These are phyloP conservation scores for Penicillium sp. DNA, from an alignment of 2,329 filamentous ascomycete species.

Conservation along the genomic window DNA sequence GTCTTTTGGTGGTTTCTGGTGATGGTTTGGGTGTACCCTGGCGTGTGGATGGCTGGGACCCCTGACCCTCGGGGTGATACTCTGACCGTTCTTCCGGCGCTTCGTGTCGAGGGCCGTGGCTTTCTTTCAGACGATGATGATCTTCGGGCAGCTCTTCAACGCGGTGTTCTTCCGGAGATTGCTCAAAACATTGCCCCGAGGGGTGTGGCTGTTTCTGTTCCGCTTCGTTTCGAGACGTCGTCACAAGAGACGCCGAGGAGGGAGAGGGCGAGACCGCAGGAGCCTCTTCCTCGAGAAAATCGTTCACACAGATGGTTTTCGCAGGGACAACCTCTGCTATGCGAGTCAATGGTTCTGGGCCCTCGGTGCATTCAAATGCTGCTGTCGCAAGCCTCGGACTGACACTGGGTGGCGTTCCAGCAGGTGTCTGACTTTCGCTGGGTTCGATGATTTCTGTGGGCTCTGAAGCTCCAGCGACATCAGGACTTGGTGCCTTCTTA, in stretches of 20 bases:
- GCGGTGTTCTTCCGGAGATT: constrained; percentile 3
- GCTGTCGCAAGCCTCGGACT: constrained; percentile 15
- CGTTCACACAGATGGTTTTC: constrained; percentile 1
- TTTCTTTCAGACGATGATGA: not conserved
- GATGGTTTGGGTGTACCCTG: not conserved
- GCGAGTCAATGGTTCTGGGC: not conserved
- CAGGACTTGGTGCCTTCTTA: constrained; percentile 32
- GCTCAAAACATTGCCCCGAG: constrained; percentile 9
- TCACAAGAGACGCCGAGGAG: constrained; percentile 1
- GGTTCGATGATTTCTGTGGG: not conserved
- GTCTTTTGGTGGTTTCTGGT: not conserved
- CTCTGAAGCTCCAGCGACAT: constrained; percentile 15
- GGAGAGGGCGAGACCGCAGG: not conserved
- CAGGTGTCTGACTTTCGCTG: constrained; percentile 22
- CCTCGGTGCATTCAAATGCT: constrained; percentile 14
- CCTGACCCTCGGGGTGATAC: not conserved
- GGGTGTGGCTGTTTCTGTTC: constrained; percentile 4
- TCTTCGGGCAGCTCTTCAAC: not conserved
- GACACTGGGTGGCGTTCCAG: constrained; percentile 19
- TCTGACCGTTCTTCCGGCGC: not conserved
- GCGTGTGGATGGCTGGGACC: not conserved
- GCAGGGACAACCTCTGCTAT: constrained; percentile 6
- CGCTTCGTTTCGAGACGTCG: constrained; percentile 9
- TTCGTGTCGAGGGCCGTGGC: not conserved
- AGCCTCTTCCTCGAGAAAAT: not conserved